A percentile compares a stretch with the other conserved stretches of the same genome.
Evolutionary conservation across 306 rosid species (phyloP).

Genomic region (Vicia sativa): DNA sequence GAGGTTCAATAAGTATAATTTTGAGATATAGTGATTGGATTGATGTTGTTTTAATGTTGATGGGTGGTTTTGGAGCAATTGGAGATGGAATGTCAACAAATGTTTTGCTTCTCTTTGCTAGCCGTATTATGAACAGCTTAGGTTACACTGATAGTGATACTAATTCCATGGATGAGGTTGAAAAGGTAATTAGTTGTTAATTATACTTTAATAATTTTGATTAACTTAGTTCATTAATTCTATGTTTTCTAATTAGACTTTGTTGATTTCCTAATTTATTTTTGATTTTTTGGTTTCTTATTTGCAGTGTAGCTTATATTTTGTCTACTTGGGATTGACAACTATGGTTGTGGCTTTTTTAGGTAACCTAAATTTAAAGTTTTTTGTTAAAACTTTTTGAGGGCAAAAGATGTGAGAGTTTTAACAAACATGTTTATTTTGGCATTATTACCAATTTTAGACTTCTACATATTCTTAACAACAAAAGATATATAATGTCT

Average conservation of each 20-base stretch:
- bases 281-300: conserved; percentile 16
- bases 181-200: conserved; percentile 55
- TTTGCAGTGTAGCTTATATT: conserved; percentile 88
- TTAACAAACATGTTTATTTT: not conserved
- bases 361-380: conserved; percentile 62
- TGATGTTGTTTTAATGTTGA: conserved; percentile 72
- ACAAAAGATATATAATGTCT: not conserved
- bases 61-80: conserved; percentile 84
- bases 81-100: conserved; percentile 97
- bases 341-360: conserved; percentile 80
- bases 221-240: not conserved
- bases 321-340: conserved; percentile 94
- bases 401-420: conserved; percentile 26
- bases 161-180: conserved; percentile 69
- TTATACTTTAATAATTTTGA: not conserved
- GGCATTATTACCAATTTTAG: not conserved
- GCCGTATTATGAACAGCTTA: conserved; percentile 90
- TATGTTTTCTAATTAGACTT: not conserved
- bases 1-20: conserved; percentile 43
- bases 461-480: not conserved
- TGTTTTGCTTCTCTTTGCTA: conserved; percentile 70
- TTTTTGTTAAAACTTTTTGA: conserved; percentile 38
- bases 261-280: not conserved
- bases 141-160: conserved; percentile 52
- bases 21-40: conserved; percentile 80